A percentile compares a stretch with the other conserved stretches of the same genome.
phyloP scores from a whole-genome alignment of 495 filamentous ascomycete species.

The Penicillium malachiteum region DNA sequence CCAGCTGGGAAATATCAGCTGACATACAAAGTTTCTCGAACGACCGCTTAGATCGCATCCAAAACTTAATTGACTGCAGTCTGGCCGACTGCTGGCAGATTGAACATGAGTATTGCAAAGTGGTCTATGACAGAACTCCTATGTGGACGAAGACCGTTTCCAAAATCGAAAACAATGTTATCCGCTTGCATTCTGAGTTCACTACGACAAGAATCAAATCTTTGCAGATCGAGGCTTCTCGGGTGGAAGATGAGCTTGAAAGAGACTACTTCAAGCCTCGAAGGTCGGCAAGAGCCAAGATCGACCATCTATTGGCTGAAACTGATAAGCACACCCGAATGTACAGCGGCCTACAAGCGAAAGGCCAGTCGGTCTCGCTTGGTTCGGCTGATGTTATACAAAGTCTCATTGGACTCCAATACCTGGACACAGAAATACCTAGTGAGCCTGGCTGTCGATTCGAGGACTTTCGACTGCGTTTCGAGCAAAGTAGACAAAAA shows the following conservation, averaged over 20 bases:
- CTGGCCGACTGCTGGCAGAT: not conserved
- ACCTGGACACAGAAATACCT: not conserved
- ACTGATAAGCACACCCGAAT: not conserved
- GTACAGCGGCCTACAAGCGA: conserved; percentile 2
- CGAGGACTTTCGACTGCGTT: not conserved
- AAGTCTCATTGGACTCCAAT: not conserved
- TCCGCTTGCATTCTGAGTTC: not conserved
- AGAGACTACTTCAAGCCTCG: conserved; percentile 19
- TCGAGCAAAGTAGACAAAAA: not conserved
- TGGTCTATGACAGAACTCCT: conserved; percentile 7
- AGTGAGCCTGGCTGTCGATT: not conserved
- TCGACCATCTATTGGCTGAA: conserved; percentile 9
- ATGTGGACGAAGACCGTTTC: not conserved
- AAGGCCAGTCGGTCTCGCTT: not conserved
- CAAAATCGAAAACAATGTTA: not conserved
- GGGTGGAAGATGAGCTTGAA: conserved; percentile 3
- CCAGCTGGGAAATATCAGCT: too few relatives aligned
- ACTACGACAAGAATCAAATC: not conserved
- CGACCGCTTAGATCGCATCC: too few relatives aligned
- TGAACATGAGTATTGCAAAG: conserved; percentile 20
- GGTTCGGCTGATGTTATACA: not conserved
- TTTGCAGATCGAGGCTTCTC: not conserved
- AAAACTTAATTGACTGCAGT: not conserved
- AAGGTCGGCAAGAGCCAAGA: conserved; percentile 16
- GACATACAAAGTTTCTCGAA: not conserved